A percentile compares a stretch with the other conserved stretches of the same genome.
Conservation (phyloP, 306 rosid species). For the Dicorynia guianensis region DNA sequence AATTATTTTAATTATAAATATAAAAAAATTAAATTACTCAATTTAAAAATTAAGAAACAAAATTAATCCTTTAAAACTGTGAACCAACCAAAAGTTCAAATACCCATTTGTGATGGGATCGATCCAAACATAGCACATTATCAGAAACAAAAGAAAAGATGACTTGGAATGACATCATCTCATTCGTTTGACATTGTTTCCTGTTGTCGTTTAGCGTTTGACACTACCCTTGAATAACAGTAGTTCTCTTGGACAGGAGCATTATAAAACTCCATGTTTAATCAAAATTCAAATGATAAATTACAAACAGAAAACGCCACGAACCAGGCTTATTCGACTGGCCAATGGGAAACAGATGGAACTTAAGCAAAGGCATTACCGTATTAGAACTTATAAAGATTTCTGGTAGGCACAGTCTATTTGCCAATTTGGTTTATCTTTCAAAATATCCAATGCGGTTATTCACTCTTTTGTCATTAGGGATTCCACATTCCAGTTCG, state of each 20-base stretch:
- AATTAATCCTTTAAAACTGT: too few relatives aligned
- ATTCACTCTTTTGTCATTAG: slow-evolving; percentile 61
- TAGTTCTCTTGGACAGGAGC: not conserved
- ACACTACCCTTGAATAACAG: not conserved
- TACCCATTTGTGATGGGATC: too few relatives aligned
- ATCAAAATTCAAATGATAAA: slow-evolving; percentile 22
- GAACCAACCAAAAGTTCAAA: too few relatives aligned
- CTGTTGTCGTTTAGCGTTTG: not conserved
- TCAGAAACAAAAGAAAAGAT: too few relatives aligned
- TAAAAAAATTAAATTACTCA: too few relatives aligned
- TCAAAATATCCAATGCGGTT: slow-evolving; percentile 78
- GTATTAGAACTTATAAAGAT: slow-evolving; percentile 42
- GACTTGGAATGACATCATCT: slow-evolving; percentile 28
- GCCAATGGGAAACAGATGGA: not conserved
- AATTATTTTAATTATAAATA: too few relatives aligned
- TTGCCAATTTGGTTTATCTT: slow-evolving; percentile 60
- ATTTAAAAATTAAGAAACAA: too few relatives aligned
- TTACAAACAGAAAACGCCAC: slow-evolving; percentile 16
- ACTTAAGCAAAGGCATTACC: not conserved
- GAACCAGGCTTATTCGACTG: not conserved
- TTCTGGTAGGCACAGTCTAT: slow-evolving; percentile 76
- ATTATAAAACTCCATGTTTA: slow-evolving; percentile 12
- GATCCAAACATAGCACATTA: too few relatives aligned
- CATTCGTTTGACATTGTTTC: not conserved
- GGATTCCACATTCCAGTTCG: slow-evolving; percentile 78